Evolutionary conservation across 108 stramenopile species (phyloP).

Genomic region (Stephanodiscus triporus): DNA sequence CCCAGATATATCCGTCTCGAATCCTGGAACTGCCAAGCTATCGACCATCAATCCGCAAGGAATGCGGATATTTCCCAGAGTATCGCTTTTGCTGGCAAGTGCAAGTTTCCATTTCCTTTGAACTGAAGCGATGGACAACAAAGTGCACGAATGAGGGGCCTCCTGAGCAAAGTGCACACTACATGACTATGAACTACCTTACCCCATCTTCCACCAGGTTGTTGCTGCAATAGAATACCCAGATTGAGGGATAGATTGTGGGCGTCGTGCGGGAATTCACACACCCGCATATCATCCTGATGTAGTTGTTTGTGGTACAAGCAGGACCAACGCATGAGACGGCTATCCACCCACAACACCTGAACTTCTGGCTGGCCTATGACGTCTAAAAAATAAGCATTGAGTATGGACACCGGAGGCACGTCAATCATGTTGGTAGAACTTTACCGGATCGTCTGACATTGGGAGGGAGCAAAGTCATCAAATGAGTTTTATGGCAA

Average conservation of each 20-base stretch:
- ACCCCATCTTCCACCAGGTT: slow-evolving; percentile 44
- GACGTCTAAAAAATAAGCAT: slow-evolving; percentile 49
- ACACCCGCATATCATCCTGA: slow-evolving; percentile 53
- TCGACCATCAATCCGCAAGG: slow-evolving; percentile 62
- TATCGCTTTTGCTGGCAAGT: slow-evolving; percentile 53
- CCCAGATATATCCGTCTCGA: slow-evolving; percentile 23
- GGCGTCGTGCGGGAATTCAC: slow-evolving; percentile 62
- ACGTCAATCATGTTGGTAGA: slow-evolving; percentile 33
- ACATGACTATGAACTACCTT: background rate
- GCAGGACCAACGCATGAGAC: slow-evolving; percentile 52
- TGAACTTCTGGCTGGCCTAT: slow-evolving; percentile 54
- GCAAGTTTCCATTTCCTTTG: slow-evolving; percentile 55
- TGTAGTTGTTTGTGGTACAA: slow-evolving; percentile 52
- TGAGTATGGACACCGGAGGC: slow-evolving; percentile 62
- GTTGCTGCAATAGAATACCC: slow-evolving; percentile 52
- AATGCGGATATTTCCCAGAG: slow-evolving; percentile 40
- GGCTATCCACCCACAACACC: slow-evolving; percentile 20
- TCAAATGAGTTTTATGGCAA: background rate
- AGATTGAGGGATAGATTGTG: slow-evolving; percentile 54
- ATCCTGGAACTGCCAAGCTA: slow-evolving; percentile 55
- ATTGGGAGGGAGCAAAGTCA: background rate
- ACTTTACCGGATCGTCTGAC: slow-evolving; percentile 35
- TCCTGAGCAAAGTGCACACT: background rate
- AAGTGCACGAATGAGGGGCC: background rate
- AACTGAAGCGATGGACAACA: slow-evolving; percentile 17